These are phyloP conservation scores for Groenewaldozyma salmanticensis DNA, from an alignment of 805 yeast genomes.

Conservation along the genomic window DNA sequence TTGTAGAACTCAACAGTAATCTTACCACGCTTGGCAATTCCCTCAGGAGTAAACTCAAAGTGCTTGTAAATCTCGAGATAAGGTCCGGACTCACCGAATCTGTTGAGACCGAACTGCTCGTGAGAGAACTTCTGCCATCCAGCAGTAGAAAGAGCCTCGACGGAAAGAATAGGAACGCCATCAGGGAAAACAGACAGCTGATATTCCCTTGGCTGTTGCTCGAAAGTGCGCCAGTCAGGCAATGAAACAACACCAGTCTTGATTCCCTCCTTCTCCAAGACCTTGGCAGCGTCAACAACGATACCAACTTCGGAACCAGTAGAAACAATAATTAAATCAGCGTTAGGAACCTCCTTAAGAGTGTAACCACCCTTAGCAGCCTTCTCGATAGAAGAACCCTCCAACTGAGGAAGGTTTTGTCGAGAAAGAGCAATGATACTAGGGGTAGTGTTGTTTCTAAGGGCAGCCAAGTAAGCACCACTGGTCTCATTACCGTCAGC, in stretches of 20 bases:
- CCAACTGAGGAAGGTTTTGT: slow-evolving; percentile 82
- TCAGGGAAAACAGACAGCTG: slow-evolving; percentile 84
- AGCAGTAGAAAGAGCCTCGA: slow-evolving; percentile 83
- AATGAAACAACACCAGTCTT: slow-evolving; percentile 79
- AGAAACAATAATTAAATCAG: slow-evolving; percentile 69
- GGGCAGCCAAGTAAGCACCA: slow-evolving; percentile 49
- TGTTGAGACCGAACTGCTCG: slow-evolving; percentile 90
- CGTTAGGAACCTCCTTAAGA: slow-evolving; percentile 44
- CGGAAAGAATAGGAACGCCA: slow-evolving; percentile 84
- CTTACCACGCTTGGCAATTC: slow-evolving; percentile 76
- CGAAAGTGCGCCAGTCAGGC: slow-evolving; percentile 90
- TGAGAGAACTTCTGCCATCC: slow-evolving; percentile 96
- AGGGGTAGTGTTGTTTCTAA: slow-evolving; percentile 52
- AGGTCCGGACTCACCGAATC: slow-evolving; percentile 96
- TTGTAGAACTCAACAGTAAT: slow-evolving; percentile 75
- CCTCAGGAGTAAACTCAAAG: slow-evolving; percentile 90
- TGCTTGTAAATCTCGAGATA: slow-evolving; percentile 69
- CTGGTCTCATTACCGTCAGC: slow-evolving; percentile 45
- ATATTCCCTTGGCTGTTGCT: slow-evolving; percentile 72
- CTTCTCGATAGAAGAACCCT: slow-evolving; percentile 83
- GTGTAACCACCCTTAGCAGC: slow-evolving; percentile 95
- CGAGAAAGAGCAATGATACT: slow-evolving; percentile 65
- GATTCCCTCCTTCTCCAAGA: slow-evolving; percentile 53
- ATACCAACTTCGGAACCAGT: slow-evolving; percentile 93
- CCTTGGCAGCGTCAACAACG: slow-evolving; percentile 73